Percentiles rank a stretch among this genome's conserved stretches.
These are phyloP conservation scores for Krasilnikovozyma curviuscula DNA, from an alignment of 768 basidiomycete genomes.

Conservation along the genomic window DNA sequence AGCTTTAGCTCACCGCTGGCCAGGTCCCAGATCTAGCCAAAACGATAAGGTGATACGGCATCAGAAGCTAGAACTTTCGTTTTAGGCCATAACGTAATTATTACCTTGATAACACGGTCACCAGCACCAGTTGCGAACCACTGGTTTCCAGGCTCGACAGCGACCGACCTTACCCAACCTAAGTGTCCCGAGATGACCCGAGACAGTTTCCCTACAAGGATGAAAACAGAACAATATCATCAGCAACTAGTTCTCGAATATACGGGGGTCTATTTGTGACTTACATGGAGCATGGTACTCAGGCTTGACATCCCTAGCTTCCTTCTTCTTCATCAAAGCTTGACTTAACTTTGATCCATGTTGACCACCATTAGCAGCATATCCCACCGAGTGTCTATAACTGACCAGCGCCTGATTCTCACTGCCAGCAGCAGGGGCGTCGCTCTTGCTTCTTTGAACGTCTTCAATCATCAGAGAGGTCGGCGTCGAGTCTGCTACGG, in stretches of 20 bases:
- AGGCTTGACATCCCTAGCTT: conserved; percentile 80
- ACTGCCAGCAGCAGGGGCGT: too few species aligned
- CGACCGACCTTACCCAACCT: conserved; percentile 90
- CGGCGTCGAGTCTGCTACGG: conserved; percentile 1
- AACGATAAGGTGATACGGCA: too few species aligned
- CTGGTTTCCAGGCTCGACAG: conserved; percentile 92
- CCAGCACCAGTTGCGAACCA: conserved; percentile 99
- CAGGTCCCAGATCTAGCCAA: conserved; percentile 64
- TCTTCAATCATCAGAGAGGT: conserved; percentile 5
- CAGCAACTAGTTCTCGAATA: neutral
- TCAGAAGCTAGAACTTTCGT: neutral
- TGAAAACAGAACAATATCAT: neutral
- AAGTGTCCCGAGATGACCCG: conserved; percentile 95
- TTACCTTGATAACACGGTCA: conserved; percentile 75
- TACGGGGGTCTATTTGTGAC: too few species aligned
- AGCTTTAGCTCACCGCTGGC: conserved; percentile 92
- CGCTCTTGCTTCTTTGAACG: too few species aligned
- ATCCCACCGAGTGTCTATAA: conserved; percentile 25
- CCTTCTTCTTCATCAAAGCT: conserved; percentile 79
- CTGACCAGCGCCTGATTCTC: conserved; percentile 20
- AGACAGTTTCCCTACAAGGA: conserved; percentile 51
- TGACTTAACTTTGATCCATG: conserved; percentile 44
- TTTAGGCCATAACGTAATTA: neutral
- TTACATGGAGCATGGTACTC: conserved; percentile 70
- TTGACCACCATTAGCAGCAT: conserved; percentile 26